Evolutionary conservation across 352 stramenopile genomes (phyloP).

Genomic region (Pythium dissimile): DNA sequence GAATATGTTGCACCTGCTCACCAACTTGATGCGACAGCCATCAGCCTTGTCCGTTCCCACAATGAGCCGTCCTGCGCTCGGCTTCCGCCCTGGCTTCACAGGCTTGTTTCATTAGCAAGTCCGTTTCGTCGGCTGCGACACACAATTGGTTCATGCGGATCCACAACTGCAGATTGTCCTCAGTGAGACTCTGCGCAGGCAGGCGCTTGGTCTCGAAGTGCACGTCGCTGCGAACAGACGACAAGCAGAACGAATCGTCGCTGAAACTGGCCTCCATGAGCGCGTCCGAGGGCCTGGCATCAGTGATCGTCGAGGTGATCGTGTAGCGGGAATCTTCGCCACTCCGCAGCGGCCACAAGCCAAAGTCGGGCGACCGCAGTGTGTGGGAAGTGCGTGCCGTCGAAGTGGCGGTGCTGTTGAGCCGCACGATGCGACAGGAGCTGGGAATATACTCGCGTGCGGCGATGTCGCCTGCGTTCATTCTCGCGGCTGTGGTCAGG

Average conservation of each 20-base stretch:
- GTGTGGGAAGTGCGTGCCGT: neutral
- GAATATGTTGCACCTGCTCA: too few relatives aligned
- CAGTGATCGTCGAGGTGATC: too few relatives aligned
- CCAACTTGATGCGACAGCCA: too few relatives aligned
- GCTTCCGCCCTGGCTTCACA: neutral
- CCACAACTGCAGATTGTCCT: slow-evolving; percentile 3
- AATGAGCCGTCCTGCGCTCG: too few relatives aligned
- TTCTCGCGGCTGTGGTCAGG: neutral
- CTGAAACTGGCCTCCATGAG: too few relatives aligned
- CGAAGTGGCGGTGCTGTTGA: neutral
- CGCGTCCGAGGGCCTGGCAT: too few relatives aligned
- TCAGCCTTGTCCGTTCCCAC: too few relatives aligned
- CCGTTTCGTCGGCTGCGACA: slow-evolving; percentile 4
- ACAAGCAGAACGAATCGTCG: too few relatives aligned
- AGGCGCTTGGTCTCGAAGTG: neutral
- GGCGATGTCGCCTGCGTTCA: slow-evolving; percentile 5
- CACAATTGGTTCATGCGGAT: slow-evolving; percentile 8
- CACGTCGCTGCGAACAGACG: neutral
- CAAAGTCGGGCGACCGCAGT: neutral
- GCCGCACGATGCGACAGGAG: neutral
- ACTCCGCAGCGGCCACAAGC: neutral
- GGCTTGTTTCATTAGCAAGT: slow-evolving; percentile 3
- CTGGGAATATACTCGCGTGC: neutral
- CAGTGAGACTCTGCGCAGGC: neutral
- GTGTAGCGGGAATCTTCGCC: too few relatives aligned